Evolutionary conservation across 1,284 basidiomycete genomes (phyloP).

Genomic region (Ganoderma sinense): DNA sequence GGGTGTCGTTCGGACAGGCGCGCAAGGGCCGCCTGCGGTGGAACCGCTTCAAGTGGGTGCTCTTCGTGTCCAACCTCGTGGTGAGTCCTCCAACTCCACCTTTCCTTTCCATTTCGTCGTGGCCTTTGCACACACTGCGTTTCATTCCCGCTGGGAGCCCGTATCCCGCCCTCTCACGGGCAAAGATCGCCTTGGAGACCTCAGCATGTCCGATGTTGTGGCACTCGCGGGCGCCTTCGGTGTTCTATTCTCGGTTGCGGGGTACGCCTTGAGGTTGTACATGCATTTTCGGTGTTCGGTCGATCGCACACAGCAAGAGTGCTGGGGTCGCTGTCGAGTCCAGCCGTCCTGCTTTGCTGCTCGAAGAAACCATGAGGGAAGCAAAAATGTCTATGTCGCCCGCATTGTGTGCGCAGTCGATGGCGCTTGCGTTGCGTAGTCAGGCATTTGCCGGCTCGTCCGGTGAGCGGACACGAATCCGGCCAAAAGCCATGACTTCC

Average conservation of each 20-base stretch:
- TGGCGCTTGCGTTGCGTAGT: too few species aligned
- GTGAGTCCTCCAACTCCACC: conserved; percentile 45
- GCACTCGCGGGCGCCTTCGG: neutral
- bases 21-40: conserved; percentile 56
- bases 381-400: too few species aligned
- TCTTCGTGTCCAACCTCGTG: conserved; percentile 58
- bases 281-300: neutral
- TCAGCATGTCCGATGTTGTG: neutral
- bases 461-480: too few species aligned
- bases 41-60: conserved; percentile 69
- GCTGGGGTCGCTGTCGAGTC: neutral
- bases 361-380: too few species aligned
- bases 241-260: neutral
- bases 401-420: neutral
- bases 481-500: too few species aligned
- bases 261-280: neutral
- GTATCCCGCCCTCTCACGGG: neutral
- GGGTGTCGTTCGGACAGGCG: conserved; percentile 48
- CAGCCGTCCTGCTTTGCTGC: too few species aligned
- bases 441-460: too few species aligned
- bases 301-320: neutral
- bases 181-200: conserved; percentile 4
- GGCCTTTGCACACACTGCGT: conserved; percentile 2
- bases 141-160: neutral
- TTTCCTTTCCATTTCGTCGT: neutral